phyloP scores from a whole-genome alignment of 495 filamentous ascomycete genomes.

The Oleoguttula mirabilis region DNA sequence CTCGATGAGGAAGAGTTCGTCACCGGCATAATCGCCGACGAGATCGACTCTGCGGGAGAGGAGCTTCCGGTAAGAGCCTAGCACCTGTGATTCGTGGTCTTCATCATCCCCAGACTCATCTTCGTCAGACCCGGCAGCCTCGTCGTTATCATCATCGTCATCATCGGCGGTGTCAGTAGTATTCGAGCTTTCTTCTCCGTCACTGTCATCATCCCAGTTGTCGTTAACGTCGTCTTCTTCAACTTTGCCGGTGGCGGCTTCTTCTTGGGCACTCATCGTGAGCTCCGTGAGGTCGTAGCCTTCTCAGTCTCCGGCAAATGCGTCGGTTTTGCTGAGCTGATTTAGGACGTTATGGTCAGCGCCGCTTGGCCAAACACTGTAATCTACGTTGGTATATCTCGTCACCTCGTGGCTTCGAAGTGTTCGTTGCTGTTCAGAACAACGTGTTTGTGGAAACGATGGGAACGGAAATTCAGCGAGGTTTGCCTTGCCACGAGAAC shows the following conservation, averaged over 20 bases:
- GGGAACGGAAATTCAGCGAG: no score
- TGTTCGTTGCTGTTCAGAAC: no score
- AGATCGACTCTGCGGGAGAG: conserved; percentile 40
- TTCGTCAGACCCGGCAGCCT: background rate
- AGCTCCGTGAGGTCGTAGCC: no score
- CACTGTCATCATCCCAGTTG: conserved; percentile 5
- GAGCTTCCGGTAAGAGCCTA: conserved; percentile 23
- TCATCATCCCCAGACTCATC: conserved; percentile 7
- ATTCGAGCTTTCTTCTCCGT: background rate
- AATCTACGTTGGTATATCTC: no score
- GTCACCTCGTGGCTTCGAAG: no score
- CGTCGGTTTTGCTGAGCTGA: no score
- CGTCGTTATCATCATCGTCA: conserved; percentile 2
- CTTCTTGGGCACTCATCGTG: background rate
- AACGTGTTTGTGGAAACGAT: no score
- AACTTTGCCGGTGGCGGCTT: background rate
- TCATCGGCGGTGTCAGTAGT: conserved; percentile 1
- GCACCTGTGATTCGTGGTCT: conserved; percentile 2
- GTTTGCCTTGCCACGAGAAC: no score
- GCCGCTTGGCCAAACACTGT: no score
- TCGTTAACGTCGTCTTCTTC: background rate
- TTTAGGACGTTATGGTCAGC: no score
- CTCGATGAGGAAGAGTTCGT: conserved; percentile 59
- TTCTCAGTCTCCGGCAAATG: no score
- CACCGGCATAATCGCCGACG: conserved; percentile 62